Percentiles rank a stretch among this genome's conserved stretches.
Conservation (phyloP, 768 basidiomycete genomes). For the Lactifluus echinatus region DNA sequence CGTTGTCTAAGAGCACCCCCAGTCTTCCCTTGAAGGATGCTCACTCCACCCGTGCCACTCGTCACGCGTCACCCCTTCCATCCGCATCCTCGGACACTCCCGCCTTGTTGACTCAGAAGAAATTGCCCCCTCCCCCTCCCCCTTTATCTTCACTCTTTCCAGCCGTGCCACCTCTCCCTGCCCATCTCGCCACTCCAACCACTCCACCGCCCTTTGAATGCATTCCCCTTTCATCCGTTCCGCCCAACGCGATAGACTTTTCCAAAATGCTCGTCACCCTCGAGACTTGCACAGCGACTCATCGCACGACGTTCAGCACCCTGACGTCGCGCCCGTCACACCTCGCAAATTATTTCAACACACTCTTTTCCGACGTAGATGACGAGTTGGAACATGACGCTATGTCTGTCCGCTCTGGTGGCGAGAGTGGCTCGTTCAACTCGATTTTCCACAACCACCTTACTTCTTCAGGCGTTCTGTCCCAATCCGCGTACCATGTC, state of each 20-base stretch:
- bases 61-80: constrained; percentile 26
- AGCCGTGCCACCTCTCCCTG: constrained; percentile 43
- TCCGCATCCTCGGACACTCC: constrained; percentile 18
- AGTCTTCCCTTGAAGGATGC: constrained; percentile 22
- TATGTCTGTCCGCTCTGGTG: constrained; percentile 48
- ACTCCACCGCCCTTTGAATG: constrained; percentile 53
- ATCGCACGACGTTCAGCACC: constrained; percentile 59
- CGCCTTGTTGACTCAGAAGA: constrained; percentile 24
- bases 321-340: constrained; percentile 61
- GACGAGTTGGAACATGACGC: constrained; percentile 35
- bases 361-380: constrained; percentile 26
- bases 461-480: constrained; percentile 47
- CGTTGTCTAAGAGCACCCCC: constrained; percentile 21
- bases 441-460: constrained; percentile 56
- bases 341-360: constrained; percentile 36
- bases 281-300: constrained; percentile 62
- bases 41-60: constrained; percentile 28
- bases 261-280: constrained; percentile 59
- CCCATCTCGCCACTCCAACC: constrained; percentile 36
- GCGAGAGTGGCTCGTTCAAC: constrained; percentile 36
- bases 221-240: constrained; percentile 49
- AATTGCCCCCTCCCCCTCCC: constrained; percentile 21
- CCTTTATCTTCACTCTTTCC: constrained; percentile 32
- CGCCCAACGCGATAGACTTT: constrained; percentile 44
- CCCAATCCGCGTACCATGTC: constrained; percentile 36